phyloP scores from a whole-genome alignment of 139 green algal species.

The Chlorella sp. region DNA sequence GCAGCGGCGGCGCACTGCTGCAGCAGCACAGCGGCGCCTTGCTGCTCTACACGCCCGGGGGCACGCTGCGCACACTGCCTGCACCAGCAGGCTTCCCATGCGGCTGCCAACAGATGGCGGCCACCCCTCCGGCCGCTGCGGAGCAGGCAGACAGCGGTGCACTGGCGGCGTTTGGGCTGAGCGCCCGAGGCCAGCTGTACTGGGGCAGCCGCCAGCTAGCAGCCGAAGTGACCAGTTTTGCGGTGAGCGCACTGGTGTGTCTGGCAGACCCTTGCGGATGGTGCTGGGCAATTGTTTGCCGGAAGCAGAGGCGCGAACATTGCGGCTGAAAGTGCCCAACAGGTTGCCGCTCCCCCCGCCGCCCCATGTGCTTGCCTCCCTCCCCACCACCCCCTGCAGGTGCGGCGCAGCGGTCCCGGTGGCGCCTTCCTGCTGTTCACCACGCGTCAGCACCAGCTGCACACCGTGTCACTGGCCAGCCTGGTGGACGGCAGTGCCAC shows the following conservation, averaged over 20 bases:
- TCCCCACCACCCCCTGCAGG: too few species aligned
- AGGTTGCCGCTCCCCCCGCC: too few species aligned
- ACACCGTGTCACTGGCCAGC: conserved; percentile 52
- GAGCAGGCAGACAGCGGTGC: not conserved
- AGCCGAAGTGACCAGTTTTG: conserved; percentile 68
- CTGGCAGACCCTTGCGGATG: too few species aligned
- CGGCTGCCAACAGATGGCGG: conserved; percentile 20
- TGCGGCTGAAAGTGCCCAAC: too few species aligned
- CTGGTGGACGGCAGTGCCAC: not conserved
- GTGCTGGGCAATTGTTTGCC: not conserved
- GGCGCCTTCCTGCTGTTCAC: conserved; percentile 84
- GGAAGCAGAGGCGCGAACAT: too few species aligned
- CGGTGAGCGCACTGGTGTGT: conserved; percentile 51
- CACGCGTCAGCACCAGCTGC: conserved; percentile 61
- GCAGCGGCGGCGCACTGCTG: conserved; percentile 15
- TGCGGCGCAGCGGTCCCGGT: conserved; percentile 56
- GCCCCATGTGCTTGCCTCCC: too few species aligned
- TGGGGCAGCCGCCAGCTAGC: conserved; percentile 61
- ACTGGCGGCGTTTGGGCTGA: conserved; percentile 69
- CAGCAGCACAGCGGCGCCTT: conserved; percentile 31
- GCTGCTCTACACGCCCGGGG: not conserved
- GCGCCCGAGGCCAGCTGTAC: conserved; percentile 61
- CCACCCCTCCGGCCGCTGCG: not conserved
- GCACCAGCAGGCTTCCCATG: conserved; percentile 21
- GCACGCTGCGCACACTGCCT: not conserved